Conservation (phyloP, 306 rosid species). For the Castanea sativa region DNA sequence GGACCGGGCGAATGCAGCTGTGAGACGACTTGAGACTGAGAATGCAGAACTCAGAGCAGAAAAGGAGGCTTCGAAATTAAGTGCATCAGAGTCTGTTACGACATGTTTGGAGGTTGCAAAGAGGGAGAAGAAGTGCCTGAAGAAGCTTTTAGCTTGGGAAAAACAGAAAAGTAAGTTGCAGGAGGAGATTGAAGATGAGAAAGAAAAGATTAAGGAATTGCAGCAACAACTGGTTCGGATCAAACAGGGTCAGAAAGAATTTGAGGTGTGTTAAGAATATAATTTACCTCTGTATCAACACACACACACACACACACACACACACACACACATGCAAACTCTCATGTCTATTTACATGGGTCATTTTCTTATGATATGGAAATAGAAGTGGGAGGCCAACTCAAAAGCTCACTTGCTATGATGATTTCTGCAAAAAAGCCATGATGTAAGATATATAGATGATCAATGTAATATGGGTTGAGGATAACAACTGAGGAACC, state of each 20-base stretch:
- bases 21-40: constrained; percentile 78
- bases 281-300: constrained; percentile 10
- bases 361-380: no score
- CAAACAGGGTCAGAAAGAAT: constrained; percentile 61
- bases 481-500: background rate
- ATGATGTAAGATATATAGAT: background rate
- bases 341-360: no score
- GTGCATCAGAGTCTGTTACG: constrained; percentile 83
- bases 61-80: constrained; percentile 96
- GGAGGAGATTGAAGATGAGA: constrained; percentile 70
- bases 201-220: constrained; percentile 59
- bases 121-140: constrained; percentile 81
- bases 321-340: background rate
- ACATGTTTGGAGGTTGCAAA: constrained; percentile 83
- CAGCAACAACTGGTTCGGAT: constrained; percentile 52
- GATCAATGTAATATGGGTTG: background rate
- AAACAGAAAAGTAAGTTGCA: constrained; percentile 79
- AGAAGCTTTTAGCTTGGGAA: constrained; percentile 94
- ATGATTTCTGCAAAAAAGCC: background rate
- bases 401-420: no score
- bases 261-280: constrained; percentile 55
- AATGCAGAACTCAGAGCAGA: constrained; percentile 96
- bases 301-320: constrained; percentile 1
- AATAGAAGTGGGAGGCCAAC: no score
- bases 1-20: constrained; percentile 88